phyloP scores from a whole-genome alignment of 2,329 filamentous ascomycete species.

The Microcyclosporella mali region DNA sequence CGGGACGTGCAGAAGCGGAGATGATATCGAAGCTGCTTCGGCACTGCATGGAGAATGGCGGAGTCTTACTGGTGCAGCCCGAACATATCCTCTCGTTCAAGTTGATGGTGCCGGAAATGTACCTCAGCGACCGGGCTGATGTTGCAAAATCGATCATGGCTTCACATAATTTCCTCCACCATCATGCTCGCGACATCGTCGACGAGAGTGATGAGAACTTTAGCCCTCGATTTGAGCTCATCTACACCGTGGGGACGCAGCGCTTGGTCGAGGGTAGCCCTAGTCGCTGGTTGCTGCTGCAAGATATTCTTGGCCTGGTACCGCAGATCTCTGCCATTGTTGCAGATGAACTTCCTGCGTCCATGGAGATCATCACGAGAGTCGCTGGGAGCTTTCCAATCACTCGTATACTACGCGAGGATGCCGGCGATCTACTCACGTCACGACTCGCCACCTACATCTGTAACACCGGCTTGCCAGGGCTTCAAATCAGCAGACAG shows the following conservation, averaged over 20 bases:
- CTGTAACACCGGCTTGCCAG: slow-evolving; percentile 23
- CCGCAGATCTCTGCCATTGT: slow-evolving; percentile 1
- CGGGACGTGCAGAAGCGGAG: slow-evolving; percentile 26
- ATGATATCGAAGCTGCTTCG: slow-evolving; percentile 37
- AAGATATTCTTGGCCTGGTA: slow-evolving; percentile 33
- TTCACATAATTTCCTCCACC: slow-evolving; percentile 47
- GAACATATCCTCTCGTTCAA: slow-evolving; percentile 62
- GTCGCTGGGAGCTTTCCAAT: slow-evolving; percentile 45
- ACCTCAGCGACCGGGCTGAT: slow-evolving; percentile 43
- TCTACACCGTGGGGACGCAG: slow-evolving; percentile 41
- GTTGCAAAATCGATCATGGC: slow-evolving; percentile 46
- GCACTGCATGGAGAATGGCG: slow-evolving; percentile 38
- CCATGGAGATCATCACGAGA: slow-evolving; percentile 10
- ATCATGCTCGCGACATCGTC: slow-evolving; percentile 52
- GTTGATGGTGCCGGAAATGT: slow-evolving; percentile 53
- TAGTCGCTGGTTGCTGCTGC: slow-evolving; percentile 35
- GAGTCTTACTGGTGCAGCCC: slow-evolving; percentile 55
- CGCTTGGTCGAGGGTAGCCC: slow-evolving; percentile 36
- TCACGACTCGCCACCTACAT: slow-evolving; percentile 29
- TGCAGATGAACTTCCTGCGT: slow-evolving; percentile 9
- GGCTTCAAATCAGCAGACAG: slow-evolving; percentile 16
- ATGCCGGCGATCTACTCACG: slow-evolving; percentile 31
- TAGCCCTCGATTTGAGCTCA: slow-evolving; percentile 37
- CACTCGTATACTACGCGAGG: slow-evolving; percentile 48
- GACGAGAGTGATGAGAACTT: slow-evolving; percentile 54